A percentile compares a stretch with the other conserved stretches of the same genome.
Conservation (phyloP, 768 basidiomycete species). For the Boletus rufocinnamomeus region DNA sequence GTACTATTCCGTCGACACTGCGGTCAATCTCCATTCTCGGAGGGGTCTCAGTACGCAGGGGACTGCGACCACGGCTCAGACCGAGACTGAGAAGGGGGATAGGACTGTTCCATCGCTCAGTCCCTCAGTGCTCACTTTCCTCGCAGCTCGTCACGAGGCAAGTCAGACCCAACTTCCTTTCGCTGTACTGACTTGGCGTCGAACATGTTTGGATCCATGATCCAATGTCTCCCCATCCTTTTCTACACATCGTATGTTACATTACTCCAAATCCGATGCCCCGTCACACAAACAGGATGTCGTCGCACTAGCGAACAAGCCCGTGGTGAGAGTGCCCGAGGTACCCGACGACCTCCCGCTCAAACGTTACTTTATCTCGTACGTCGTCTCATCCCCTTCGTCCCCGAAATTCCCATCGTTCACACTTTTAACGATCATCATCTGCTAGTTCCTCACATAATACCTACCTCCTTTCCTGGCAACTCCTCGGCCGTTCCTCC, state of each 20-base stretch:
- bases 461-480: conserved; percentile 61
- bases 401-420: background rate
- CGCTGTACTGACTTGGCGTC: background rate
- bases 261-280: background rate
- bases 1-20: background rate
- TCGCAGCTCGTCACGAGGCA: conserved; percentile 37
- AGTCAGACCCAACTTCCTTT: background rate
- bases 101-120: conserved; percentile 33
- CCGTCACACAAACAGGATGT: conserved; percentile 23
- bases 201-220: background rate
- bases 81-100: background rate
- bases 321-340: conserved; percentile 34
- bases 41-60: background rate
- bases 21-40: background rate
- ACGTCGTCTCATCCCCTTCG: conserved; percentile 19
- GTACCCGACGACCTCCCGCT: conserved; percentile 50
- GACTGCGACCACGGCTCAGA: background rate
- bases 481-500: conserved; percentile 56
- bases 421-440: background rate
- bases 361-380: conserved; percentile 58
- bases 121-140: conserved; percentile 38
- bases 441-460: conserved; percentile 56
- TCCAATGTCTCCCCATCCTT: background rate
- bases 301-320: conserved; percentile 35
- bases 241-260: background rate